Evolutionary conservation across 176 grass and related monocot genomes (phyloP), one percentile per base, ranked within the genome.

Genomic region (Oryza glaberrima): DNA sequence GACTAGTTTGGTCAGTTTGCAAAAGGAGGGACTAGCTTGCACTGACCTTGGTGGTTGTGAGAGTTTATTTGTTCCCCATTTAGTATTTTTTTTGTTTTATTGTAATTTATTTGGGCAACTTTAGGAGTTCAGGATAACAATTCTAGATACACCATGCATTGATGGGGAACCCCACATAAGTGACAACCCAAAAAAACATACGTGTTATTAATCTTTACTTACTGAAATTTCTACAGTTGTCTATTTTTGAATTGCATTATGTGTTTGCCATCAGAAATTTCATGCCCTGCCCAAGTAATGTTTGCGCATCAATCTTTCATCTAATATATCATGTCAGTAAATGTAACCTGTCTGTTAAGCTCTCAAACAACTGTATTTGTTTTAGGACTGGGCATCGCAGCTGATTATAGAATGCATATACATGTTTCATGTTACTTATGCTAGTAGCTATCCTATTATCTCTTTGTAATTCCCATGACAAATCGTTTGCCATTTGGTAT

Each of bases 401-500:
- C 64, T 49, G 30, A 14, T 80, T 72, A 23, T 72, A 61, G 34
- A 61, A 60, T 60, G 19, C 56, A 60, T 56, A 63, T 47, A 11
- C 41, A 32, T 12, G 15, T 45, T 44, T 83, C 43, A 35, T 48
- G 17, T 66, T 73, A 49, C 43, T 75, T 84, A 74, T 25, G n/a
- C 16, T 19, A 69, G 5, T 77, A 16, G n/a, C 16, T 35, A 75
- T 68, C 84, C 40, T 64, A 22, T 45, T 68, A 69, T 23, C 17
- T 66, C 19, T 79, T 67, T 65, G 54, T 43, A 69, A 3, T 46
- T 75, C 13, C 19, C 58, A 15, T 6, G 6, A 43, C 52, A 72
- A 65, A 30, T 70, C n/a, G 56, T 78, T 73, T 86, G 35, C 73
- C 67, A 67, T 78, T 73, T 86, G 35, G 78, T 58, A 61, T 48